Base-by-base conservation (phyloP, 148 eudicot genomes). In the Nepenthes gracilis region DNA sequence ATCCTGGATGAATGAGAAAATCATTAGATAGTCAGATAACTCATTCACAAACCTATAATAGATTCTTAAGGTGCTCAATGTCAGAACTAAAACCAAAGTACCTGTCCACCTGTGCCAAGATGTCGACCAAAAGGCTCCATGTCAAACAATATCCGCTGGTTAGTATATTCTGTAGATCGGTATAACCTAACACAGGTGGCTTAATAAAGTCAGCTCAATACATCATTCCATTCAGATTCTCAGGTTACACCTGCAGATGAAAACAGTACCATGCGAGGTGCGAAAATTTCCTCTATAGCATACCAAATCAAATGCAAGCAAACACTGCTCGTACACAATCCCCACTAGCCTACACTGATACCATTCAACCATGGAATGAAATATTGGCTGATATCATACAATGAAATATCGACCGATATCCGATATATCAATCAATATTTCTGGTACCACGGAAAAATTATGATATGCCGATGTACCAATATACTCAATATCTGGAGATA, bases 41-140 rank as follows among this genome's bases (percentile, higher is more conserved):
- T 15, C 35, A 15, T 33, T 47, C 57, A 9, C 51, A 40, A 62
- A 40, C n/a, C 53, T 52, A 23, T 23, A 23, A 23, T 23, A 23
- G 33, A 54, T 58, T 38, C 54, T 13, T 49, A 49, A 5, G 53
- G 15, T 51, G 59, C 14, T 55, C 12, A n/a, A 12, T 2, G 50
- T 40, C 54, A 57, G 54, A 52, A 23, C 34, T 48, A 35, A 50
- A 62, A 55, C 48, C 60, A 72, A 63, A 54, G 51, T 76, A 94
- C 99, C 93, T 94, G 87, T 64, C 99, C 99, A 66, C 99, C 99
- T 33, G 99, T 84, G 66, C 80, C 99, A 47, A 94, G 95, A 77
- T 94, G 81, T 62, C 68, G 95, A 70, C 99, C 97, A 47, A 48
- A 65, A 61, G 97, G 97, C 66, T 94, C 97, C 64, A 87, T 77